Conservation (phyloP, 768 basidiomycete genomes). For the Naganishia kalamii region DNA sequence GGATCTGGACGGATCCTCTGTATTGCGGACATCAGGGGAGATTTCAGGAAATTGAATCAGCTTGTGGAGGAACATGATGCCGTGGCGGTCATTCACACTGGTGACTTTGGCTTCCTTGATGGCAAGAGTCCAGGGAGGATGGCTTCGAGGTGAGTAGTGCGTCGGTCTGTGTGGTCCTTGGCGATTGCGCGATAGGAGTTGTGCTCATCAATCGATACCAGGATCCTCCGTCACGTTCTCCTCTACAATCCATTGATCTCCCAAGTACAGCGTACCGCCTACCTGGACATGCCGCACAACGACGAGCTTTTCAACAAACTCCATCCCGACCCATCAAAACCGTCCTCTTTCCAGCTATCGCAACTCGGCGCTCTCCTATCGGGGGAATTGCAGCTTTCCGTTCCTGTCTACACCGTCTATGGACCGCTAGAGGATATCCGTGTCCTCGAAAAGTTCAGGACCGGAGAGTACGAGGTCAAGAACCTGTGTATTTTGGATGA, state of each 20-base stretch:
- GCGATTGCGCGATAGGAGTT: background rate
- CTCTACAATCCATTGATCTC: slow-evolving; percentile 93
- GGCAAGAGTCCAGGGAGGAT: slow-evolving; percentile 71
- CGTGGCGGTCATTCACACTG: slow-evolving; percentile 89
- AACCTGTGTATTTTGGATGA: slow-evolving; percentile 92
- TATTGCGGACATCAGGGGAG: slow-evolving; percentile 66
- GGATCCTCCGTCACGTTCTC: slow-evolving; percentile 86
- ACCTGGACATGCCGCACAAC: slow-evolving; percentile 53
- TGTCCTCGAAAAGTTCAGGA: slow-evolving; percentile 86
- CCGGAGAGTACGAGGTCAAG: slow-evolving; percentile 70
- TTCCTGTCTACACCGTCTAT: slow-evolving; percentile 94
- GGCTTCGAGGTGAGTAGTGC: slow-evolving; percentile 64
- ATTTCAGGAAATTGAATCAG: slow-evolving; percentile 71
- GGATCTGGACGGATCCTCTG: slow-evolving; percentile 76
- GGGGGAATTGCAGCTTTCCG: slow-evolving; percentile 79
- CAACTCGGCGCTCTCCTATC: slow-evolving; percentile 89
- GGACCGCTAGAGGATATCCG: slow-evolving; percentile 94
- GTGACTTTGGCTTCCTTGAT: slow-evolving; percentile 99
- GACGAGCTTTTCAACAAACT: slow-evolving; percentile 67
- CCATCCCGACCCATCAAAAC: slow-evolving; percentile 56
- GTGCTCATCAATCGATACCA: slow-evolving; percentile 24
- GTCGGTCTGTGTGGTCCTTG: background rate
- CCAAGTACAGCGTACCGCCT: slow-evolving; percentile 68
- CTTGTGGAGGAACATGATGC: slow-evolving; percentile 83
- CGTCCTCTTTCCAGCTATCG: slow-evolving; percentile 64